Evolutionary conservation across 2,329 filamentous ascomycete genomes (phyloP).

Genomic region (Neodidymelliopsis sp.): DNA sequence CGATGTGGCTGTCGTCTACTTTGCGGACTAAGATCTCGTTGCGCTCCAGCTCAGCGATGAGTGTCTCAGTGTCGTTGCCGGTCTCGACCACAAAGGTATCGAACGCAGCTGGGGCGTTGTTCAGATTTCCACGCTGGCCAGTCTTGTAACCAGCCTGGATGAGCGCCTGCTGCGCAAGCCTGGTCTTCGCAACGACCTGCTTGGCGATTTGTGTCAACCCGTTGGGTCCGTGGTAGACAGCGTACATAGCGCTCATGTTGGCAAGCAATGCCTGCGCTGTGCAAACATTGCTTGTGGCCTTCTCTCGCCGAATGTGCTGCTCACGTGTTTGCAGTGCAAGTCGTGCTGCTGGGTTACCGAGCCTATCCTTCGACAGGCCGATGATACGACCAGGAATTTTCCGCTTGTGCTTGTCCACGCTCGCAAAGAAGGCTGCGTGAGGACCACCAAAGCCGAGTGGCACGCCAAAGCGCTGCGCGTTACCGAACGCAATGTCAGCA

Average conservation of each 20-base stretch:
- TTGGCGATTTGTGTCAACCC: constrained; percentile 86
- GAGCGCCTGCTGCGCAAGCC: constrained; percentile 71
- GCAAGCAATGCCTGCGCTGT: constrained; percentile 92
- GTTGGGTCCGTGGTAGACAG: constrained; percentile 87
- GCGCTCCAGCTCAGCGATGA: constrained; percentile 61
- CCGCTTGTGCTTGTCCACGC: constrained; percentile 88
- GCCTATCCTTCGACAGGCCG: constrained; percentile 88
- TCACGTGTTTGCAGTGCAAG: constrained; percentile 91
- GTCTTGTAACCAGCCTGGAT: constrained; percentile 70
- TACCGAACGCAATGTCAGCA: constrained; percentile 94
- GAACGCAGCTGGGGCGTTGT: constrained; percentile 69
- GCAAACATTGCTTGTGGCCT: constrained; percentile 97
- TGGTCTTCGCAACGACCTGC: constrained; percentile 74
- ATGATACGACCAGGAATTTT: constrained; percentile 92
- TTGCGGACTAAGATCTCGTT: constrained; percentile 69
- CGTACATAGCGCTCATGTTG: constrained; percentile 96
- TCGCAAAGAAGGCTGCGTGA: constrained; percentile 96
- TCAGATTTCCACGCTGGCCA: constrained; percentile 63
- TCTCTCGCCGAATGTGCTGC: constrained; percentile 94
- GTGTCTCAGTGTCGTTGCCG: constrained; percentile 58
- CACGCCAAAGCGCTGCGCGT: constrained; percentile 88
- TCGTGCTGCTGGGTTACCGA: constrained; percentile 81
- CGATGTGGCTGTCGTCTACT: constrained; percentile 67
- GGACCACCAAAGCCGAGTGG: constrained; percentile 92
- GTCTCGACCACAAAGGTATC: constrained; percentile 77